These are phyloP conservation scores for Metarhizium robertsii DNA, from an alignment of 2,329 filamentous ascomycete species.

Conservation along the genomic window DNA sequence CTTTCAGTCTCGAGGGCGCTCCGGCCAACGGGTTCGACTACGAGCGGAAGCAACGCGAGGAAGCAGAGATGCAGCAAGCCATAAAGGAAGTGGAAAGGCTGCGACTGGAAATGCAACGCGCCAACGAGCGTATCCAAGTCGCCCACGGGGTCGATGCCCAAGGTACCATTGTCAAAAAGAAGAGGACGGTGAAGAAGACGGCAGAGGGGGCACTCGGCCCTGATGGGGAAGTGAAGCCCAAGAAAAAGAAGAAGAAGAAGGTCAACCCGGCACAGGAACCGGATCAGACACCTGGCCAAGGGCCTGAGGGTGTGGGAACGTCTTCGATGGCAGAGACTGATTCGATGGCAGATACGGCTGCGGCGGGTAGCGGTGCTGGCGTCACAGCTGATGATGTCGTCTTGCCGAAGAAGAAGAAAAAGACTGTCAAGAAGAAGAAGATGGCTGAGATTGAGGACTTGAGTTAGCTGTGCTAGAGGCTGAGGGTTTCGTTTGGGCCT, in stretches of 20 bases:
- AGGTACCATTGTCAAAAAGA: constrained; percentile 59
- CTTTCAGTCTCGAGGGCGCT: constrained; percentile 55
- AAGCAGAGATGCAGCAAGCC: constrained; percentile 80
- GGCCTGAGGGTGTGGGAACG: not conserved
- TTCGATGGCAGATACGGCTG: not conserved
- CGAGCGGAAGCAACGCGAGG: constrained; percentile 63
- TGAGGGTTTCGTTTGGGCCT: not conserved
- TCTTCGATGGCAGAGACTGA: not conserved
- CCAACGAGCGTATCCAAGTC: constrained; percentile 64
- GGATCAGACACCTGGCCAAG: not conserved
- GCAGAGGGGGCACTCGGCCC: constrained; percentile 13
- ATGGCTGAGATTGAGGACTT: constrained; percentile 19
- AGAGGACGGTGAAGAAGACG: constrained; percentile 33
- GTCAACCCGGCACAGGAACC: constrained; percentile 9
- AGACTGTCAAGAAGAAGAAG: constrained; percentile 31
- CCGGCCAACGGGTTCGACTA: constrained; percentile 38
- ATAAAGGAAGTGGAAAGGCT: constrained; percentile 82
- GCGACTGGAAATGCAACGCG: constrained; percentile 80
- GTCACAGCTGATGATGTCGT: constrained; percentile 11
- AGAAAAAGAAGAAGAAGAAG: constrained; percentile 40
- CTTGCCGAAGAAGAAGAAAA: constrained; percentile 39
- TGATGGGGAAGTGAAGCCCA: constrained; percentile 29
- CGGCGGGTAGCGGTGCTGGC: not conserved
- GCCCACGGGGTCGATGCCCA: constrained; percentile 59
- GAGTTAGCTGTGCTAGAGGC: not conserved